Evolutionary conservation across 176 grass and related monocot species (phyloP), one percentile per base, ranked within the genome.

Genomic region (Ensete glaucum): DNA sequence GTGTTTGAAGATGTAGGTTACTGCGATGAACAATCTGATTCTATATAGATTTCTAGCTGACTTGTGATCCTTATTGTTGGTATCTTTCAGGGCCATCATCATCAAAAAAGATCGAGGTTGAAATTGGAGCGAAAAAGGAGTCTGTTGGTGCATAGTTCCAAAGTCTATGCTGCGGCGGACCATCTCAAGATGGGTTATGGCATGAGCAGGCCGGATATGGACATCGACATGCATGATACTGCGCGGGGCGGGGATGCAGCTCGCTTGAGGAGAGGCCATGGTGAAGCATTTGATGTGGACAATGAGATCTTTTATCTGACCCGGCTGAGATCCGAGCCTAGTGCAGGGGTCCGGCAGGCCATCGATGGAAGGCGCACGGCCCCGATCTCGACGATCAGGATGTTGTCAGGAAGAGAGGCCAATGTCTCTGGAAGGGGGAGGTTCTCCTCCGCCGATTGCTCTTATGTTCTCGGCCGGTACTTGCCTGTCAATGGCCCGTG

Each of bases 251-350:
- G 13, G 0, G 21, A 9, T 73, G 52, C 52, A 74, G 58, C 20
- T 69, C 76, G 65, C 19, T 19, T 56, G 57, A 67, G 50, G 9
- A 55, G 51, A 25, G 19, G 75, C 54, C 79, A 83, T 23, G 64
- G 85, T 43, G 86, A 87, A 51, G 82, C 80, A 43, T 85, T 84
- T 79, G 70, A 89, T 23, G 62, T 83, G 64, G 81, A 89, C 73
- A 96, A 91, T 73, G 86, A 96, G 83, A 89, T 96, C 78, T 96
- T 89, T 70, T 82, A 96, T 55, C 72, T 86, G 75, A 91, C 83
- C 50, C 80, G 76, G 67, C 83, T 89, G 52, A 88, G 71, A 74
- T 87, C 92, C 75, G 79, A 79, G 75, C 92, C 78, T 80, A 87
- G 70, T 22, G 74, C 82, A 87, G 85, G 82, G 59, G 56, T 77